These are phyloP conservation scores for Lactifluus subvellereus DNA, from an alignment of 768 basidiomycete genomes.

Conservation along the genomic window DNA sequence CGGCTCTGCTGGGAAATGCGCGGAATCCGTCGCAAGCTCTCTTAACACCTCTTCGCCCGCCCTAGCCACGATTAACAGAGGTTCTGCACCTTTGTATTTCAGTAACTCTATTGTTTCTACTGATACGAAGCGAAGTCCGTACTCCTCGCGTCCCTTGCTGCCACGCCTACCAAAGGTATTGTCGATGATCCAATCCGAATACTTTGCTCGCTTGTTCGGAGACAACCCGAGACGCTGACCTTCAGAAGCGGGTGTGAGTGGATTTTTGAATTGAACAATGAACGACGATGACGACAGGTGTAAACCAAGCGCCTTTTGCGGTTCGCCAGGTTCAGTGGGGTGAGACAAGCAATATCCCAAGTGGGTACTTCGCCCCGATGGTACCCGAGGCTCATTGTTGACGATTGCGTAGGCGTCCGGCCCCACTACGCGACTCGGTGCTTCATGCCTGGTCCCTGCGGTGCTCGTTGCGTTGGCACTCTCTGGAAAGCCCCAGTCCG, in stretches of 20 bases:
- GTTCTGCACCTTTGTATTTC: conserved; percentile 48
- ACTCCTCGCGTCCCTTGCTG: conserved; percentile 39
- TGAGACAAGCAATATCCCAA: conserved; percentile 58
- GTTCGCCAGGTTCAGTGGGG: conserved; percentile 43
- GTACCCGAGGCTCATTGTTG: conserved; percentile 40
- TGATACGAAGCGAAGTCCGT: conserved; percentile 43
- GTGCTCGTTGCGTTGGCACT: background rate
- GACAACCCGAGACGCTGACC: conserved; percentile 30
- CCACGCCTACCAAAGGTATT: conserved; percentile 44
- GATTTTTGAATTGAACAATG: conserved; percentile 58
- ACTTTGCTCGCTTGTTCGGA: conserved; percentile 36
- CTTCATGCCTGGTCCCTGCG: conserved; percentile 47
- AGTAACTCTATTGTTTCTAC: conserved; percentile 48
- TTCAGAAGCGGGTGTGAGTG: conserved; percentile 40
- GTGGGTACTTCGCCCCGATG: conserved; percentile 46
- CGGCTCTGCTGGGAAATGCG: conserved; percentile 40
- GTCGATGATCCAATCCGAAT: conserved; percentile 43
- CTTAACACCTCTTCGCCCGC: conserved; percentile 43
- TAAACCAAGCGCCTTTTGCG: conserved; percentile 53
- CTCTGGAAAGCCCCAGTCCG: background rate
- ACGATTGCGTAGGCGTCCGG: conserved; percentile 58
- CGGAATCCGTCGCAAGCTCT: conserved; percentile 40
- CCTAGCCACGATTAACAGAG: conserved; percentile 49
- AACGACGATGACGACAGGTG: conserved; percentile 53
- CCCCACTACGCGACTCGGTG: conserved; percentile 46